Percentiles rank a stretch among this genome's conserved stretches.
Conservation (phyloP, 2,329 filamentous ascomycete genomes). For the Fusarium compactum region DNA sequence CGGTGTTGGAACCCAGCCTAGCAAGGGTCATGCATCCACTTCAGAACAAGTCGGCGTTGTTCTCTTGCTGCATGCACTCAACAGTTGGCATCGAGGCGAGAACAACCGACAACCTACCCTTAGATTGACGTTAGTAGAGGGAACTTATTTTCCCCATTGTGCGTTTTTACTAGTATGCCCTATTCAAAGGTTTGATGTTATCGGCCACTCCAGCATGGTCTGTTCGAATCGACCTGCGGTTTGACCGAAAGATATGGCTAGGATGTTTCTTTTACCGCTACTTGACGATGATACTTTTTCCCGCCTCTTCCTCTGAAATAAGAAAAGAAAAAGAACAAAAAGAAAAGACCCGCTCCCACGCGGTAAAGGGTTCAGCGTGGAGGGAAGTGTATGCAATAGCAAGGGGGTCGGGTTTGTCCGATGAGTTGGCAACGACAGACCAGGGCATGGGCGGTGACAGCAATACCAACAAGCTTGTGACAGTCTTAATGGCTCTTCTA, state of each 20-base stretch:
- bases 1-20: constrained; percentile 16
- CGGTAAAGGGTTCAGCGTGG: constrained; percentile 32
- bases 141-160: constrained; percentile 26
- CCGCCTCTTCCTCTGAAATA: not conserved
- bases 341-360: constrained; percentile 24
- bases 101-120: not conserved
- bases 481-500: constrained; percentile 8
- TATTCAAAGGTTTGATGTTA: not conserved
- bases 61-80: constrained; percentile 47
- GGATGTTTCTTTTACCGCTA: constrained; percentile 14
- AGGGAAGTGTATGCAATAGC: constrained; percentile 21
- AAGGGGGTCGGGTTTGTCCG: constrained; percentile 22
- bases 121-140: constrained; percentile 18
- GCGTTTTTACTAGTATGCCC: constrained; percentile 31
- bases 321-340: constrained; percentile 1
- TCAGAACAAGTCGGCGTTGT: constrained; percentile 23
- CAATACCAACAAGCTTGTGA: constrained; percentile 5
- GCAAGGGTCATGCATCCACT: constrained; percentile 27
- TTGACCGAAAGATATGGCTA: not conserved
- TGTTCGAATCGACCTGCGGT: not conserved
- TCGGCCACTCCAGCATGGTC: not conserved
- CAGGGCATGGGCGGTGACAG: constrained; percentile 29
- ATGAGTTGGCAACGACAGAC: constrained; percentile 37
- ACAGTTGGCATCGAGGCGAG: constrained; percentile 39
- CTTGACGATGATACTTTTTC: not conserved